phyloP scores from a whole-genome alignment of 441 rosid genomes.

The Bocquillonia castaneifolia region DNA sequence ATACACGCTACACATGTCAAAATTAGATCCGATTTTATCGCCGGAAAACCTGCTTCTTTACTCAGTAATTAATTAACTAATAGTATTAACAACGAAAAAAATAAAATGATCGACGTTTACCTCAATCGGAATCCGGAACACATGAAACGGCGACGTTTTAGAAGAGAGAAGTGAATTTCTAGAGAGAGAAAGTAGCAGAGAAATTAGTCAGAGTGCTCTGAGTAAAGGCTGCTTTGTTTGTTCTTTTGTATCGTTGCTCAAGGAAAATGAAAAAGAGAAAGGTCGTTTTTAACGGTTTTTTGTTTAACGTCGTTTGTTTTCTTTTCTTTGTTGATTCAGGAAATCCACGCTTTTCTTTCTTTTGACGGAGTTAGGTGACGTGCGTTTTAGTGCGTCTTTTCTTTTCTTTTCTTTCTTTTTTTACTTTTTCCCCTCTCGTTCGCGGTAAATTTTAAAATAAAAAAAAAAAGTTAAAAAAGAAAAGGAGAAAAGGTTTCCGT shows the following conservation, averaged over 20 bases:
- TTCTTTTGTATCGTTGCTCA: constrained; percentile 23
- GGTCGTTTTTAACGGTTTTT: constrained; percentile 46
- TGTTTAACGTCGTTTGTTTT: constrained; percentile 45
- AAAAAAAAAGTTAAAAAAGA: background rate
- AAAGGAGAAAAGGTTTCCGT: background rate
- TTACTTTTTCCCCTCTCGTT: background rate
- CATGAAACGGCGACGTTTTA: background rate
- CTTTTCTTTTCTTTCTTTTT: constrained; percentile 15
- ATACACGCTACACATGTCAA: constrained; percentile 22
- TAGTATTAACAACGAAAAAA: background rate
- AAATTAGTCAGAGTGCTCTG: background rate
- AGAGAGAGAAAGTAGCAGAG: constrained; percentile 23
- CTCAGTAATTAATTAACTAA: constrained; percentile 12
- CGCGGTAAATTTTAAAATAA: constrained; percentile 20
- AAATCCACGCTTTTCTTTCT: constrained; percentile 17
- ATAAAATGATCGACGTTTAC: constrained; percentile 21
- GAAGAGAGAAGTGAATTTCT: constrained; percentile 15
- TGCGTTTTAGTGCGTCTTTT: background rate
- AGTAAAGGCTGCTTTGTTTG: constrained; percentile 9
- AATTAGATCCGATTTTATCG: constrained; percentile 52
- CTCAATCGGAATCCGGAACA: constrained; percentile 14
- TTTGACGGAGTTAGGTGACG: constrained; percentile 40
- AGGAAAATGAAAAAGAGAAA: constrained; percentile 19
- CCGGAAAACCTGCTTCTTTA: constrained; percentile 28
- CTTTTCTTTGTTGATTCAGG: constrained; percentile 16